Conservation (phyloP, 345 rosid genomes). For the Barbarea vulgaris region DNA sequence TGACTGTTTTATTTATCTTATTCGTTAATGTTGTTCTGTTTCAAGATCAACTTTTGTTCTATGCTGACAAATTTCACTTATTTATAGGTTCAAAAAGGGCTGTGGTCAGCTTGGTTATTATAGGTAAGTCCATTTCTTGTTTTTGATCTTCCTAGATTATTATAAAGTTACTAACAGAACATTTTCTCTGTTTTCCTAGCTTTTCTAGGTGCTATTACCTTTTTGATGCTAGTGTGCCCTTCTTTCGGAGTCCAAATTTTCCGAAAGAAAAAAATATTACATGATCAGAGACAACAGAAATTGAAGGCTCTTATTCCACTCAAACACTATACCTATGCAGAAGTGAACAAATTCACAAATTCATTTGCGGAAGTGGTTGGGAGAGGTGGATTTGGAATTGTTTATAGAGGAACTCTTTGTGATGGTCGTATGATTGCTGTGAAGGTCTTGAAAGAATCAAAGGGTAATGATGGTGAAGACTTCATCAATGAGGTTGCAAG, state of each 20-base stretch:
- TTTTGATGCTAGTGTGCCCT: background rate
- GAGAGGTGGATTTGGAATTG: background rate
- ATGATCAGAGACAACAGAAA: background rate
- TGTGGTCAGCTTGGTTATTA: background rate
- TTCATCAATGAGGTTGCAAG: background rate
- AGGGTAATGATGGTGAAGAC: background rate
- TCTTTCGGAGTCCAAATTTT: background rate
- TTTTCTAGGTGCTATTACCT: background rate
- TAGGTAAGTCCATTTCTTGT: background rate
- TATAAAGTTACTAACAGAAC: background rate
- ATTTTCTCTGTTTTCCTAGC: background rate
- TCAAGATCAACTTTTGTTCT: background rate
- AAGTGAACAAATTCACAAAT: background rate
- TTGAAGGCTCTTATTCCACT: background rate
- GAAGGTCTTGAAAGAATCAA: background rate
- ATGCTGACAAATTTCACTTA: background rate
- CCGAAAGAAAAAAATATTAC: background rate
- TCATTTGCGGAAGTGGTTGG: background rate
- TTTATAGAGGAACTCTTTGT: background rate
- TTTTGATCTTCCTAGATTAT: background rate
- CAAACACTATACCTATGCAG: no score
- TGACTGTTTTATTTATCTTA: background rate
- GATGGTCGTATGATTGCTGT: background rate
- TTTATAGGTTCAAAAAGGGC: background rate
- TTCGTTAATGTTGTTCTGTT: background rate